A percentile compares a stretch with the other conserved stretches of the same genome.
These are phyloP conservation scores for Conticribra guillardii DNA, from an alignment of 108 stramenopile genomes.

Conservation along the genomic window DNA sequence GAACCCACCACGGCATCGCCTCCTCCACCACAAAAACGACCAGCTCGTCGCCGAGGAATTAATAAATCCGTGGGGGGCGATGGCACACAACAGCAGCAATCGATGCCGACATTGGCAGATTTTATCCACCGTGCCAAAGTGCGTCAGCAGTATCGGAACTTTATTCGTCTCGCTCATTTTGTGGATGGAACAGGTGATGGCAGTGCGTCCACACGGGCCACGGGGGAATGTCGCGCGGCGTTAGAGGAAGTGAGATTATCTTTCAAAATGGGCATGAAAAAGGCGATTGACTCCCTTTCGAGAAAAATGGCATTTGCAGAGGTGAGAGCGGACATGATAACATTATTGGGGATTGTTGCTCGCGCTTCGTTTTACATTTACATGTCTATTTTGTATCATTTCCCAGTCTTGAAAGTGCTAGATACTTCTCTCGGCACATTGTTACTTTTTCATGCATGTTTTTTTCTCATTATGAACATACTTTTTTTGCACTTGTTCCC, in stretches of 20 bases:
- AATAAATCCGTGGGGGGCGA: background rate
- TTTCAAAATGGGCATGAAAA: slow-evolving; percentile 36
- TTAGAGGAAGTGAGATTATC: slow-evolving; percentile 48
- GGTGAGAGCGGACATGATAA: no score
- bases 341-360: no score
- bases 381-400: background rate
- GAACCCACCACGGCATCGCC: no score
- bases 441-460: no score
- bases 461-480: no score
- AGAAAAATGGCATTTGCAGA: slow-evolving; percentile 58
- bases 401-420: no score
- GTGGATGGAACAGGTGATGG: slow-evolving; percentile 28
- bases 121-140: slow-evolving; percentile 75
- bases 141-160: slow-evolving; percentile 66
- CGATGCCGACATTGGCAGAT: slow-evolving; percentile 70
- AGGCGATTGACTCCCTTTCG: slow-evolving; percentile 54
- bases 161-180: slow-evolving; percentile 53
- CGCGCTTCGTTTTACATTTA: no score
- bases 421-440: no score
- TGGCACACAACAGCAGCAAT: background rate
- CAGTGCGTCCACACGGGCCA: background rate
- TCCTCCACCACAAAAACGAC: slow-evolving; percentile 21
- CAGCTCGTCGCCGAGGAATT: slow-evolving; percentile 17
- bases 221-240: slow-evolving; percentile 59
- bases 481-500: no score